Evolutionary conservation across 2,329 filamentous ascomycete species (phyloP).

Genomic region (Fusarium penzigii): DNA sequence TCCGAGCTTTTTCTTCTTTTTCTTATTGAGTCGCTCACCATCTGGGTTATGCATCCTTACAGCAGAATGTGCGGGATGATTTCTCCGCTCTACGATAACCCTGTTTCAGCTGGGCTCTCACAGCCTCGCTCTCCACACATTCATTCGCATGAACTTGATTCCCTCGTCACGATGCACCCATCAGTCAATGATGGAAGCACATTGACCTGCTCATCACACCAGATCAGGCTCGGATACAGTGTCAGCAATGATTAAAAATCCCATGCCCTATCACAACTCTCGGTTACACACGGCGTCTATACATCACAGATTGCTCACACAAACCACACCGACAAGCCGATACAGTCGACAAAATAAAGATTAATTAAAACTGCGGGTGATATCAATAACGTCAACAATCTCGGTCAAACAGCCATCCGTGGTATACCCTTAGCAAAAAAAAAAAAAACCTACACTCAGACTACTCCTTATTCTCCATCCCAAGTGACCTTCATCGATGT

Average conservation of each 20-base stretch:
- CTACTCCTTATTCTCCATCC: slow-evolving; percentile 38
- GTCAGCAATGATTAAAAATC: too few relatives aligned
- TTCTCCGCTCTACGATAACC: neutral
- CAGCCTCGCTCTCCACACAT: neutral
- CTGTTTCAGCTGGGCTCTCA: neutral
- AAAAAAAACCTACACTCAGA: neutral
- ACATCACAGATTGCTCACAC: too few relatives aligned
- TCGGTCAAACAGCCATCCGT: neutral
- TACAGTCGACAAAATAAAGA: neutral
- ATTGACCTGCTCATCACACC: neutral
- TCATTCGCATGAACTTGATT: neutral
- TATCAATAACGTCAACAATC: slow-evolving; percentile 7
- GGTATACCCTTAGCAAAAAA: neutral
- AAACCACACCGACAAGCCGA: slow-evolving; percentile 1
- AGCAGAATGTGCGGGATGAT: too few relatives aligned
- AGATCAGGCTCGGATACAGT: too few relatives aligned
- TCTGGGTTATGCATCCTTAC: too few relatives aligned
- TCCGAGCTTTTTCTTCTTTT: too few relatives aligned
- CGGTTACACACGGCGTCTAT: neutral
- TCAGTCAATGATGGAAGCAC: neutral
- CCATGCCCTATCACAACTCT: neutral
- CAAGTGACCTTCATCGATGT: slow-evolving; percentile 56
- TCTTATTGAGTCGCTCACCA: too few relatives aligned
- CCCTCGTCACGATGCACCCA: too few relatives aligned
- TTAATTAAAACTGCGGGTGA: slow-evolving; percentile 3